A percentile compares a stretch with the other conserved stretches of the same genome.
Evolutionary conservation across 768 basidiomycete species (phyloP).

Genomic region (Antrodiella citrinella): DNA sequence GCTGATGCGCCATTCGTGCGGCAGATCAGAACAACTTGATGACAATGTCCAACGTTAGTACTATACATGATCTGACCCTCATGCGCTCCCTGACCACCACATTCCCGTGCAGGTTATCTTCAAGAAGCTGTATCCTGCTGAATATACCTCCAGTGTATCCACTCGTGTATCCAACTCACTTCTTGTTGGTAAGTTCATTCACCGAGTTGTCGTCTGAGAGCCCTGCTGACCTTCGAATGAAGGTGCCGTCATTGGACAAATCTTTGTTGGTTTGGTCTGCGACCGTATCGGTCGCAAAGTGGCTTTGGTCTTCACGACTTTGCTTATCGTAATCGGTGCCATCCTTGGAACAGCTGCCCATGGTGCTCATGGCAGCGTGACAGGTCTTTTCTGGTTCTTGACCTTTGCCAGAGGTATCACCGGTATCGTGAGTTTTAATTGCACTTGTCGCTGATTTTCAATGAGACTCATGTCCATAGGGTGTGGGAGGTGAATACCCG

Average conservation of each 20-base stretch:
- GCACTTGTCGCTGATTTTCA: no score
- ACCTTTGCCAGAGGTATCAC: conserved; percentile 66
- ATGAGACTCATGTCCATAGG: conserved; percentile 32
- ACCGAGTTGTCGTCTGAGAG: not conserved
- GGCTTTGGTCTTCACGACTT: conserved; percentile 62
- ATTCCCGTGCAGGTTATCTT: conserved; percentile 47
- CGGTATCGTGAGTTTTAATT: conserved; percentile 40
- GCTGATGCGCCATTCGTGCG: conserved; percentile 1
- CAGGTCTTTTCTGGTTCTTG: conserved; percentile 68
- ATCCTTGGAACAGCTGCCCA: conserved; percentile 62
- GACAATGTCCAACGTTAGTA: conserved; percentile 55
- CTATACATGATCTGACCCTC: not conserved
- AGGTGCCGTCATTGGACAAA: conserved; percentile 57
- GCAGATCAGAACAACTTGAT: conserved; percentile 64
- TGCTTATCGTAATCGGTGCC: conserved; percentile 62
- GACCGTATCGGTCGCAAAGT: conserved; percentile 69
- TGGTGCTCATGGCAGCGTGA: conserved; percentile 44
- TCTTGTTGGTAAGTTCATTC: conserved; percentile 45
- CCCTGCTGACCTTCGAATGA: not conserved
- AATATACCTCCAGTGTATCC: conserved; percentile 52
- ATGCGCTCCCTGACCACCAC: no score
- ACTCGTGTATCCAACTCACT: conserved; percentile 67
- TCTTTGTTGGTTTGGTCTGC: conserved; percentile 60
- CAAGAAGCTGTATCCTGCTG: conserved; percentile 52
- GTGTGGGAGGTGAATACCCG: conserved; percentile 75